Percentiles rank a stretch among this genome's conserved stretches.
Conservation (phyloP, 805 yeast genomes). For the Zygoascus bituminiphila region DNA sequence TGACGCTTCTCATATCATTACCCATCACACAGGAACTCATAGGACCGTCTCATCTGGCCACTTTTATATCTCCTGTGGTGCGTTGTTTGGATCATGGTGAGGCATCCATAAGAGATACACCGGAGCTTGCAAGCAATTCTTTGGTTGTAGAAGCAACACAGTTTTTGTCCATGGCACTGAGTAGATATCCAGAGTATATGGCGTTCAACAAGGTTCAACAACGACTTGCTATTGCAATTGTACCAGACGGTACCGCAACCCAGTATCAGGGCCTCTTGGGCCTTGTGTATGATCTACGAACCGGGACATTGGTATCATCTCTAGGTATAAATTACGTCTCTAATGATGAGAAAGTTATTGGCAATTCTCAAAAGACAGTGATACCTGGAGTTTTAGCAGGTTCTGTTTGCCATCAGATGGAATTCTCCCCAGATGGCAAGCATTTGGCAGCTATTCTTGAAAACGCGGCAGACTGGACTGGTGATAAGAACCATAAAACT, state of each 20-base stretch:
- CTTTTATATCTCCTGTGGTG: conserved; percentile 14
- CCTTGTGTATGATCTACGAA: conserved; percentile 18
- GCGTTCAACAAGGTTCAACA: conserved; percentile 21
- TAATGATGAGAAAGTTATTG: neutral
- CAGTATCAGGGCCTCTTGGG: conserved; percentile 7
- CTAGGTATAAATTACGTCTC: conserved; percentile 6
- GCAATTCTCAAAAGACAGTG: neutral
- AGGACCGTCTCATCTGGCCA: conserved; percentile 12
- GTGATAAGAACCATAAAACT: neutral
- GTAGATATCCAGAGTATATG: conserved; percentile 13
- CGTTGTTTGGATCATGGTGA: conserved; percentile 14
- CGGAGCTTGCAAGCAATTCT: conserved; percentile 11
- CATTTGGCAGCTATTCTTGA: conserved; percentile 11
- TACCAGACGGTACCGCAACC: conserved; percentile 1
- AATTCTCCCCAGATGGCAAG: conserved; percentile 17
- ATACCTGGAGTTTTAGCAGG: neutral
- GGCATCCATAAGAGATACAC: conserved; percentile 8
- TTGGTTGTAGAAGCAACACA: conserved; percentile 17
- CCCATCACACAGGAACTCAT: conserved; percentile 3
- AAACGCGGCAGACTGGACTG: neutral
- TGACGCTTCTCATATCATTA: conserved; percentile 10
- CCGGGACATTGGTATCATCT: conserved; percentile 14
- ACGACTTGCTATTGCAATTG: conserved; percentile 14
- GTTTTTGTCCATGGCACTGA: conserved; percentile 14
- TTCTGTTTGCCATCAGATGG: conserved; percentile 2